These are phyloP conservation scores for Elsinoe ampelina DNA, from an alignment of 2,329 filamentous ascomycete species.

Conservation along the genomic window DNA sequence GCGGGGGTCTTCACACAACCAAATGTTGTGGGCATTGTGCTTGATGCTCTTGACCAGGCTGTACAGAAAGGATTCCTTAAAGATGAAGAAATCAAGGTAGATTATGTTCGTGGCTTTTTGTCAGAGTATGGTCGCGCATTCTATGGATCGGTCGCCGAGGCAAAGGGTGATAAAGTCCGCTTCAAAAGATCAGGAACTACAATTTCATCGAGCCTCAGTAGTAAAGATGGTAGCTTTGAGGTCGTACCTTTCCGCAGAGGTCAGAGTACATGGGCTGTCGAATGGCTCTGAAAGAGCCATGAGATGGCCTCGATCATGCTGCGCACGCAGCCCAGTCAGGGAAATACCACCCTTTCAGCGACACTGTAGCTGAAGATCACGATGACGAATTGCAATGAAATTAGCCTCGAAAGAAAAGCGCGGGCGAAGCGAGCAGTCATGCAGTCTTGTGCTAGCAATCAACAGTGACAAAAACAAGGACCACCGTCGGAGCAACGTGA, in stretches of 20 bases:
- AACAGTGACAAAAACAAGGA: neutral
- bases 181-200: conserved; percentile 47
- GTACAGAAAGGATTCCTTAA: conserved; percentile 45
- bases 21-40: conserved; percentile 55
- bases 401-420: no score
- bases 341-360: no score
- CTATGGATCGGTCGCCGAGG: conserved; percentile 42
- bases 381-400: no score
- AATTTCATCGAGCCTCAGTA: conserved; percentile 47
- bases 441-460: no score
- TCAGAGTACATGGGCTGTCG: conserved; percentile 49
- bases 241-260: conserved; percentile 58
- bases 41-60: conserved; percentile 56
- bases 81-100: conserved; percentile 45
- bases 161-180: conserved; percentile 44
- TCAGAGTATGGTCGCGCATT: conserved; percentile 48
- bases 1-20: conserved; percentile 77
- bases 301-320: neutral
- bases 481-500: neutral
- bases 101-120: conserved; percentile 50
- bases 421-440: no score
- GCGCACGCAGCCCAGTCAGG: no score
- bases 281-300: conserved; percentile 30
- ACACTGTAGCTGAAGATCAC: no score
- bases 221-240: conserved; percentile 43